These are phyloP conservation scores for Silene vulgaris DNA, from an alignment of 179 eudicot species.

Conservation along the genomic window DNA sequence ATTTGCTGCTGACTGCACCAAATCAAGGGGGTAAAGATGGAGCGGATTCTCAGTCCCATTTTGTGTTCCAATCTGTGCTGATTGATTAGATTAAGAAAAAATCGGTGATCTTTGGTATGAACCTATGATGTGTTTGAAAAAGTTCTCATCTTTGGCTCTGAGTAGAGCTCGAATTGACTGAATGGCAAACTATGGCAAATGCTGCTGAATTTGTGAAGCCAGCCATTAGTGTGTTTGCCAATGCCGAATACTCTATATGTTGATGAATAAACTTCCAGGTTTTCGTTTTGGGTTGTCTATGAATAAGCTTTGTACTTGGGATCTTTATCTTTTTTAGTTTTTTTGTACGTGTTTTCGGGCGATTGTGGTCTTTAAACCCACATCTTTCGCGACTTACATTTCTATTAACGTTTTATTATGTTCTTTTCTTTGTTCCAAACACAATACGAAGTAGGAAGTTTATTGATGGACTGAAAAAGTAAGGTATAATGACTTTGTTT, in stretches of 20 bases:
- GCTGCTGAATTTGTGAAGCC: background rate
- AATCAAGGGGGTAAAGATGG: too few species aligned
- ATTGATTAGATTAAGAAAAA: background rate
- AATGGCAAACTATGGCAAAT: background rate
- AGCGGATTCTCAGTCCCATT: too few species aligned
- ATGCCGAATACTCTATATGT: background rate
- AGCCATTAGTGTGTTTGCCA: background rate
- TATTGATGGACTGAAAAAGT: background rate
- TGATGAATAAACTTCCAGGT: background rate
- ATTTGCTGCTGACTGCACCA: background rate
- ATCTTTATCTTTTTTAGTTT: too few species aligned
- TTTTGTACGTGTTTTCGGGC: background rate
- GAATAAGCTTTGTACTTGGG: too few species aligned
- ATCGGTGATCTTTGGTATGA: background rate
- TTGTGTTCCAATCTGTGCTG: too few species aligned
- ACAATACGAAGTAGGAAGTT: background rate
- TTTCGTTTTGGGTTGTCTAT: background rate
- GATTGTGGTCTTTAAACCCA: background rate
- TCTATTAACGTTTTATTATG: background rate
- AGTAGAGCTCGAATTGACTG: background rate
- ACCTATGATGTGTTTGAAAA: conserved; percentile 2
- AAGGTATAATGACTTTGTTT: background rate
- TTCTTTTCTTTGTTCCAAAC: too few species aligned
- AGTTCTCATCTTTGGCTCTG: background rate
- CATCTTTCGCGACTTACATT: background rate